Base-by-base conservation (phyloP, 2,329 filamentous ascomycete species). In the Aspergillus brasiliensis region DNA sequence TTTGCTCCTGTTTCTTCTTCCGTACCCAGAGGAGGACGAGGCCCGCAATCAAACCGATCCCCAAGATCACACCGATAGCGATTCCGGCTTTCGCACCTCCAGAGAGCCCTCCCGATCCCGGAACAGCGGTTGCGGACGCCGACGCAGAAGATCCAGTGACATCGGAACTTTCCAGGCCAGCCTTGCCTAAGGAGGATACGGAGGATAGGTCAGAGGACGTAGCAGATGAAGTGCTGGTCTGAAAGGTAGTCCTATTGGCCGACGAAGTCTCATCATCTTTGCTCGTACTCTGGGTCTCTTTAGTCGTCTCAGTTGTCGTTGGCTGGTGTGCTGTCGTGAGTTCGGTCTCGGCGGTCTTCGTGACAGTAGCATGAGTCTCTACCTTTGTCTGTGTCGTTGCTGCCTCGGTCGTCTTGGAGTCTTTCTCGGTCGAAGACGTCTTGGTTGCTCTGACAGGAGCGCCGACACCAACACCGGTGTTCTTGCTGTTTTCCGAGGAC, bases 21-120 rank as follows among this genome's bases (percentile, higher is more conserved):
- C 84, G 88, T 72, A 92, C 84, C 61, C 91, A 74, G 74, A 96
- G 87, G 71, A 91, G 89, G 19, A 90, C 81, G 21, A 90, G 73
- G n/a, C 87, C 80, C 28, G 87, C 85, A 25, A 95, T 73, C 2
- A 88, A 76, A 31, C 88, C 84, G 25, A 97, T 68, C 51, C 85
- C 86, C 6, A 89, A 81, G 31, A 97, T 77, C 51, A 96, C 86
- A 70, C 92, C 93, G 72, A 97, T 88, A 5, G 89, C 91, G 62
- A 97, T 85, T 61, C 95, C 95, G 46, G 92, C 93, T 76, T 92
- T 95, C 28, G 78, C 81, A 54, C 79, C 79, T 15, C 71, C 70
- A 2, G 77, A 75, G 61, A 83, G 69, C 15, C 79, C 80, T 17
- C 62, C 61, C n/a, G 75, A 72, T 13, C 65, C 61, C 17, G 69